Conservation (phyloP, 2,329 filamentous ascomycete species). For the Calonectria crousiana region DNA sequence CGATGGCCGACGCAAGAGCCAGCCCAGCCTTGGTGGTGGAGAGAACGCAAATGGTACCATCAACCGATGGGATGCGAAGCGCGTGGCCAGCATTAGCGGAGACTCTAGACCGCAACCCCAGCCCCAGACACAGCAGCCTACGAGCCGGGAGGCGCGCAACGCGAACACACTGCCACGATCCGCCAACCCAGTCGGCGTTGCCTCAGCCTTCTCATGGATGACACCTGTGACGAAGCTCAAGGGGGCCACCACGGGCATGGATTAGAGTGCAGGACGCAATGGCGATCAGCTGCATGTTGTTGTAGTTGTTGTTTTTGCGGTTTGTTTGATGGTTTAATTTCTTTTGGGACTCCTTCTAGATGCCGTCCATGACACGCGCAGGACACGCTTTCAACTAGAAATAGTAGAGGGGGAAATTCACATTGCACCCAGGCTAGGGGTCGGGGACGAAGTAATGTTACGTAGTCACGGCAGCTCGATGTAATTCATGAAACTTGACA, state of each 20-base stretch:
- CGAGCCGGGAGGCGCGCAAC: conserved; percentile 53
- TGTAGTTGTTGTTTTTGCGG: not conserved
- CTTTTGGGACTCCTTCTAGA: conserved; percentile 24
- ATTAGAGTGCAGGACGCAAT: conserved; percentile 15
- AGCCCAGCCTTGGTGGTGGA: conserved; percentile 50
- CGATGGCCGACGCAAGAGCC: conserved; percentile 68
- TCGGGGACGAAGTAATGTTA: conserved; percentile 27
- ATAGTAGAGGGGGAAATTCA: conserved; percentile 34
- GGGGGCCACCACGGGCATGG: conserved; percentile 49
- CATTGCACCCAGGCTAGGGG: conserved; percentile 17
- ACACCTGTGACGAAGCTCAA: conserved; percentile 63
- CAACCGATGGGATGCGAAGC: conserved; percentile 68
- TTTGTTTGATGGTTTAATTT: conserved; percentile 5
- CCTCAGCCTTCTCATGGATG: conserved; percentile 94
- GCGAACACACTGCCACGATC: conserved; percentile 64
- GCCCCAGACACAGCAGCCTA: conserved; percentile 43
- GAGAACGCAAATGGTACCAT: conserved; percentile 42
- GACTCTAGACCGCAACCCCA: conserved; percentile 48
- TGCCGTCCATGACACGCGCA: not conserved
- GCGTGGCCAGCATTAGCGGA: conserved; percentile 58
- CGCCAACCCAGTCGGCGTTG: conserved; percentile 89
- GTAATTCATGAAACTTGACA: conserved; percentile 27
- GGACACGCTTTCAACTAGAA: conserved; percentile 25
- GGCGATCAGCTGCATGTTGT: not conserved
- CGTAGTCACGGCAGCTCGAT: conserved; percentile 27